phyloP scores from a whole-genome alignment of 345 rosid species.

The Brassica nigra region DNA sequence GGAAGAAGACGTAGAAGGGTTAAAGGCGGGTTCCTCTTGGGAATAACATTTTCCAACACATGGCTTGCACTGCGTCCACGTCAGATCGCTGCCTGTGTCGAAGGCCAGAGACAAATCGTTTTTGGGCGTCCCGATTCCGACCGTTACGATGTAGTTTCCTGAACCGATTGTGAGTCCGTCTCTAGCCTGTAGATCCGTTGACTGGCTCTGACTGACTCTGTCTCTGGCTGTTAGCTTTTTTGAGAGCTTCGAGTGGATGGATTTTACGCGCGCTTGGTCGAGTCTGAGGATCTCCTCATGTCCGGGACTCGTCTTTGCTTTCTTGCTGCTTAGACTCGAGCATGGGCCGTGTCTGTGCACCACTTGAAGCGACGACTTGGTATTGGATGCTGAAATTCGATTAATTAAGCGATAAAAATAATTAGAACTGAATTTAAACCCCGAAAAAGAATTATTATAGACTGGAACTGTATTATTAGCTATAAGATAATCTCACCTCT shows the following conservation, averaged over 20 bases:
- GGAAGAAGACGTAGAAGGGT: constrained; percentile 52
- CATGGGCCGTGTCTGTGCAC: constrained; percentile 77
- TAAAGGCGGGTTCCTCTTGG: constrained; percentile 55
- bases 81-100: constrained; percentile 76
- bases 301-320: constrained; percentile 35
- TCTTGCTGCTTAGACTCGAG: constrained; percentile 25
- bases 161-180: constrained; percentile 56
- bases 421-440: neutral
- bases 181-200: constrained; percentile 55
- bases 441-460: neutral
- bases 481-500: constrained; percentile 43
- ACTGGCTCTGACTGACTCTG: constrained; percentile 16
- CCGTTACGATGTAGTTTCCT: constrained; percentile 54
- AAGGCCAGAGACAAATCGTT: constrained; percentile 52
- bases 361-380: constrained; percentile 55
- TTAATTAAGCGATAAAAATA: neutral
- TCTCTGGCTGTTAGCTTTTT: constrained; percentile 4
- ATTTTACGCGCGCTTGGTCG: constrained; percentile 65
- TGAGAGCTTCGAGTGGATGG: constrained; percentile 54
- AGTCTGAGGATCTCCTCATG: constrained; percentile 51
- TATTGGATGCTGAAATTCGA: constrained; percentile 34
- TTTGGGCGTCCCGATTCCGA: constrained; percentile 67
- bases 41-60: constrained; percentile 52
- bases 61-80: constrained; percentile 70
- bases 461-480: neutral